Base-by-base conservation (phyloP, 768 basidiomycete species). In the Suillus luteus region DNA sequence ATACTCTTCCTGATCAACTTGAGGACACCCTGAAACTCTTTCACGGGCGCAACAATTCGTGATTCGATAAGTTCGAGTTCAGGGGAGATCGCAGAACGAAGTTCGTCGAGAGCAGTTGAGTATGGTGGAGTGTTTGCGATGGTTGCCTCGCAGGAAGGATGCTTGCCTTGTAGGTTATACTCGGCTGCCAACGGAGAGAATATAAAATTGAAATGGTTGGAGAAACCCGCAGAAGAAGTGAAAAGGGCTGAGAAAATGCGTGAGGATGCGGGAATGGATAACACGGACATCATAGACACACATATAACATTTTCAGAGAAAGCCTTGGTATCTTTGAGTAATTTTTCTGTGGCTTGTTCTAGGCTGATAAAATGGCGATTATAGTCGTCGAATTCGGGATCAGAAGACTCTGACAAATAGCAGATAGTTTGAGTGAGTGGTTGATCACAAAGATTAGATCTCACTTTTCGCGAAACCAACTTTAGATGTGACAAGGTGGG, bases 61-160 rank as follows among this genome's bases (percentile, higher is more conserved):
- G 86, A 90, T 66, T 95, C 90, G 72, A 99, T 95, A 63, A 99
- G 84, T 75, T 99, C 96, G 19, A 99, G 82, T 77, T 99, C 97
- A 6, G 97, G 97, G 11, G 84, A 77, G 55, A 98, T 82, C 14
- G 91, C 80, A 37, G 88, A 78, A 61, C 87, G 85, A 66, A 99
- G 81, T 71, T 97, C 96, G 65, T 92, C 89, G 86, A 96, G 87
- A 31, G 88, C 79, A 15, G 80, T 79, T 67, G 90, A 83, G 71
- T 93, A 95, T 58, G 82, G 77, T 38, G 86, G 85, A 57, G 92
- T 90, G 72, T 89, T 94, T 64, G 84, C 82, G 64, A 98, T 82
- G 0, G 95, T 96, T 52, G 88, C 85, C 51, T 82, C 85, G 5
- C 91, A 81, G 10, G 91, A 85, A 1, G 97, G 94, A 72, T 94